Evolutionary conservation across 805 yeast genomes (phyloP), one percentile per base, ranked within the genome.

Genomic region (Hanseniaspora occidentalis): DNA sequence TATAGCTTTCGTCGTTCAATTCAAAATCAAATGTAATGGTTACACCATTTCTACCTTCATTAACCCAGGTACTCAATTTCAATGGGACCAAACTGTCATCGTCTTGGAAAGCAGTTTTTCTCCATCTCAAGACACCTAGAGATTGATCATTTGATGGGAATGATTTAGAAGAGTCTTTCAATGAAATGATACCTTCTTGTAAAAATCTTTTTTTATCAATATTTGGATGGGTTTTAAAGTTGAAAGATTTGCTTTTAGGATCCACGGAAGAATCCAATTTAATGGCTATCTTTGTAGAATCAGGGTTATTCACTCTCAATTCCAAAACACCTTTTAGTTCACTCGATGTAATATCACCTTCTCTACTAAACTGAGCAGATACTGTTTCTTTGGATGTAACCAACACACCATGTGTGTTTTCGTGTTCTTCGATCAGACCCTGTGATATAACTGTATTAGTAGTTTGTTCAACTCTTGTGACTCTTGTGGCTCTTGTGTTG

Each of bases 221-320:
- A 57, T 89, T 88, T 47, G 98, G 98, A 66, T 92, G 96, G 13
- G 97, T 86, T 61, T 88, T 88, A 67, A 74, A 92, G 55, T 80
- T 86, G 36, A 77, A 66, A 6, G 54, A 31, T 40, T 53, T 47
- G 65, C 75, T 60, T 29, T 67, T 60, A 13, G 70, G 61, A 33
- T 66, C 62, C 23, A 71, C 70, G 17, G 7, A 11, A 18, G 62
- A 66, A 33, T 65, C 59, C 47, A 88, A 64, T 45, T 71, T 54
- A 44, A 92, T 69, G 55, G 73, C 74, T 41, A 85, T 73, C 49
- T 71, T 72, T 11, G 94, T 77, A 48, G 79, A 68, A 31, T 69
- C 73, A n/a, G 81, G 66, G 52, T 86, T 74, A 58, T 81, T 86
- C 47, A 92, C 77, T 57, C 95, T 79, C 56, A 92, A 67, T 62